Percentiles rank a stretch among this genome's conserved stretches.
phyloP scores from a whole-genome alignment of 2,329 filamentous ascomycete species.

The Alternaria burnsii region DNA sequence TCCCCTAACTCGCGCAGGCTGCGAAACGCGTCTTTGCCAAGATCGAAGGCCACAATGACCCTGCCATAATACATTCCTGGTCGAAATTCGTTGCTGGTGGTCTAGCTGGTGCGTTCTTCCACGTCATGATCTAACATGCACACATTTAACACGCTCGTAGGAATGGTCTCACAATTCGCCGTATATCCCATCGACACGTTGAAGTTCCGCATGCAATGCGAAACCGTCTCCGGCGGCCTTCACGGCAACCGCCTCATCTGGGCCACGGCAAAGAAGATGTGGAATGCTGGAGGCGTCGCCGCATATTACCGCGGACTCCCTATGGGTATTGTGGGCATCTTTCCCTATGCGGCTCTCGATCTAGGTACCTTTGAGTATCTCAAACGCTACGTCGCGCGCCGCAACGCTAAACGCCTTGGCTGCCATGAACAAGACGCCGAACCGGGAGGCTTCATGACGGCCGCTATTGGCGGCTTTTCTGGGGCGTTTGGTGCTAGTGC shows the following conservation, averaged over 20 bases:
- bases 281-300: constrained; percentile 74
- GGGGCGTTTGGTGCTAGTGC: constrained; percentile 92
- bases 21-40: constrained; percentile 86
- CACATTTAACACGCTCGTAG: constrained; percentile 13
- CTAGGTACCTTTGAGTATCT: constrained; percentile 94
- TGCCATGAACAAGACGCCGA: constrained; percentile 82
- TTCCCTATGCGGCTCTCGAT: constrained; percentile 96
- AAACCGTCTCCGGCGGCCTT: constrained; percentile 85
- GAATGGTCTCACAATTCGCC: constrained; percentile 94
- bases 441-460: constrained; percentile 83
- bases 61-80: constrained; percentile 78
- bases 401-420: constrained; percentile 72
- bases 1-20: constrained; percentile 60
- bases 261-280: constrained; percentile 88
- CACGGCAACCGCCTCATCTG: constrained; percentile 83
- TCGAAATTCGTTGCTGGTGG: constrained; percentile 94
- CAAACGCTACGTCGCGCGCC: constrained; percentile 75
- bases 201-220: constrained; percentile 90
- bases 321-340: constrained; percentile 95
- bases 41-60: constrained; percentile 86
- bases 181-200: constrained; percentile 94
- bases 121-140: background rate
- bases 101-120: constrained; percentile 66
- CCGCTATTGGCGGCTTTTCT: constrained; percentile 87
- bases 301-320: constrained; percentile 91